Base-by-base conservation (phyloP, 2,329 filamentous ascomycete species). In the Chaetomiaceae sp. region DNA sequence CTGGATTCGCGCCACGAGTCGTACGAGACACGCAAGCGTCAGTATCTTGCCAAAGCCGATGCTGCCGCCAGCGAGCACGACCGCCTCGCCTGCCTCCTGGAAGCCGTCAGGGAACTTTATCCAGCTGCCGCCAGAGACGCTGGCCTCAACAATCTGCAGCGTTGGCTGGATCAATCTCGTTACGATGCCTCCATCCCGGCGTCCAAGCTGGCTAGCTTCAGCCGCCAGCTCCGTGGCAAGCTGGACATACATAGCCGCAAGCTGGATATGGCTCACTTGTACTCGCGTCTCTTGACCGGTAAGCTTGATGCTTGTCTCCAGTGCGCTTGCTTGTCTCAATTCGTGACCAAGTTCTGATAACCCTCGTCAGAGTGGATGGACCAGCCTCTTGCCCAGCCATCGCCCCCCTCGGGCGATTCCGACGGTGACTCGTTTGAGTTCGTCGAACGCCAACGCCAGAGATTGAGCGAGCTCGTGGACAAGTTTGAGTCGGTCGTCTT, bases 401-500 rank as follows among this genome's bases (percentile, higher is more conserved):
- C 44, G 9, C 24, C 42, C 3, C 39, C 39, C 8, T 20, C 52
- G n/a, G 35, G 49, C 38, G 51, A 52, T 18, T 17, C 50, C 2
- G 42, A 54, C 8, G 48, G 53, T 2, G 59, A 64, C 2, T 56
- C 58, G 4, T 64, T 62, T 29, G 56, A 63, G 34, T 26, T 66
- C 1, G 51, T 66, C 2, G 53, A 67, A 40, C 56, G 58, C 15
- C 64, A 68, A 34, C 65, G 65, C 52, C 60, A 67, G 49, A 57
- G 59, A 4, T 51, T 68, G 36, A 57, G 62, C 43, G 59, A 65
- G 32, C 56, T 68, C 4, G 62, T 64, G 17, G 65, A 69, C 42
- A 66, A 61, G 45, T 68, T 67, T 42, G 66, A 68, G 38, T 43
- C 55, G 6, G 61, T 63, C n/a, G 67, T 68, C 2, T 68, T 70